Base-by-base conservation (phyloP, 192 early-diverging fungal species). In the Spinellus fusiger region DNA sequence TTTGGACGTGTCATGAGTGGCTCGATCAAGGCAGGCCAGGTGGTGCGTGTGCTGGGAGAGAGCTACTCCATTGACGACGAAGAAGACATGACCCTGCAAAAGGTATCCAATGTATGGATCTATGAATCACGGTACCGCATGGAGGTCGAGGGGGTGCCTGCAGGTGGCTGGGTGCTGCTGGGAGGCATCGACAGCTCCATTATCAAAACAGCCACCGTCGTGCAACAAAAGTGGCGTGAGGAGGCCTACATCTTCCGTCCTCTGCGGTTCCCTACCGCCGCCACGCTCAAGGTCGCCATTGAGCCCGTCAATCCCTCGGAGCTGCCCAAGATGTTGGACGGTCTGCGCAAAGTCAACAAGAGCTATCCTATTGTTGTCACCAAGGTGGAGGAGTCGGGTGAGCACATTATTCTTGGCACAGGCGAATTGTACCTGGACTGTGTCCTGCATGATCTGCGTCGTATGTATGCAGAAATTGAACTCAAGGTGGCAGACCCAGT, bases 401-500 rank as follows among this genome's bases (percentile, higher is more conserved):
- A 98, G 74, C 97, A 98, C 63, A 86, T 99, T 40, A 71, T 99
- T 47, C 60, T 97, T 44, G 97, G 90, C 16, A 90, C 95, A 1
- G 97, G 97, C 48, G 97, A 99, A 72, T 69, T 99, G 40, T 97
- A 95, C 56, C 72, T 99, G 60, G 97, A 99, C 77, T 98, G 93
- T 61, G 92, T 94, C 0, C 72, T 99, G 66, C 95, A 99, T 66
- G 97, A 99, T 66, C 76, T 99, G 63, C 87, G 97, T 48, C 74
- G 81, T 60, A 75, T 98, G 71, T 98, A 95, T 71, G 80, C 94
- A 1, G 95, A 98, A 62, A 96, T 99, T 49, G 97, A 98, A 61
- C 83, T 99, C 64, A 96, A 96, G 78, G 93, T 99, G n/a, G 86
- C 94, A 0, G 95, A 99, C 71, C 95, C 97, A 5, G 93, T 95